Evolutionary conservation across 768 basidiomycete genomes (phyloP), one percentile per base, ranked within the genome.

Genomic region (Calvatia gigantea): DNA sequence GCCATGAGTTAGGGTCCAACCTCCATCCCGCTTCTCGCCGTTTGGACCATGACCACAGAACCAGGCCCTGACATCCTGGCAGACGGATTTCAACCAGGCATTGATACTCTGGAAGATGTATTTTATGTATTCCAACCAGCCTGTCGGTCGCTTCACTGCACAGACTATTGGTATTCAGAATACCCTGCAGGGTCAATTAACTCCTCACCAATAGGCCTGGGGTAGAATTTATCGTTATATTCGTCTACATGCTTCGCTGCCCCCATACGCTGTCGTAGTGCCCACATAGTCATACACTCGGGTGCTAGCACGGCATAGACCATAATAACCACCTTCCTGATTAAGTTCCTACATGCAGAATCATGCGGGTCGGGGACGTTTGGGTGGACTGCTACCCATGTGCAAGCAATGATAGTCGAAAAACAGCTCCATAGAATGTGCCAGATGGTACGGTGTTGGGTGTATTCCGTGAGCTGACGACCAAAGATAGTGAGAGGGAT

Each of bases 1-100:
- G 7, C 5, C 58, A 21, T 59, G 58, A 2, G 45, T 56, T 49
- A 56, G 21, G 8, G 58, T 59, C 58, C 58, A 59, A 37, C 14
- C 14, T 12, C 35, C 35, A 3, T 7, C 3, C 2, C 5, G 35
- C 14, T 37, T 37, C 17, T 37, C 35, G 1, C 17, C 14, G 4
- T n/a, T n/a, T n/a, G n/a, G n/a, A n/a, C 14, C 14, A 0, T 3
- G 35, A 15, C 1, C 1, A 2, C 2, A n/a, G 12, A 37, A 37
- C 35, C 35, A n/a, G n/a, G n/a, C n/a, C n/a, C n/a, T n/a, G n/a
- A n/a, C n/a, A n/a, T n/a, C n/a, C n/a, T n/a, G n/a, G n/a, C n/a
- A n/a, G n/a, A n/a, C n/a, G n/a, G n/a, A n/a, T n/a, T n/a, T n/a
- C n/a, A n/a, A n/a, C n/a, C n/a, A n/a, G n/a, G n/a, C n/a, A n/a